These are phyloP conservation scores for Encephalitozoon cuniculi DNA, from an alignment of 371 early-diverging fungal genomes.

Conservation along the genomic window DNA sequence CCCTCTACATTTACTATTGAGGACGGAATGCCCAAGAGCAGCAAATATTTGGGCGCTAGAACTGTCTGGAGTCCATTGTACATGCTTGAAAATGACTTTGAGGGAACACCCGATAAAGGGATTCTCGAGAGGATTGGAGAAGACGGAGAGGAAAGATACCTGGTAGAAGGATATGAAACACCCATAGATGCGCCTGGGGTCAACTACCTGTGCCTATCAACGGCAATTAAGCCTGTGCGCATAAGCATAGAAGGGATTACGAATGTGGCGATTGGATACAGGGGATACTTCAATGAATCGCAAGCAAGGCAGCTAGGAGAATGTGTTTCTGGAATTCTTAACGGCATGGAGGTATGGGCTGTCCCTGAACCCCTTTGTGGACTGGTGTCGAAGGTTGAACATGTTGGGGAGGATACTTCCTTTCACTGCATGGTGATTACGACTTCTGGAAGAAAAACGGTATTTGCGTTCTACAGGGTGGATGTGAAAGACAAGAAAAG, in stretches of 20 bases:
- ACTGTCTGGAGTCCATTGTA: background rate
- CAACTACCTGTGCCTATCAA: background rate
- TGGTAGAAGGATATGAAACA: background rate
- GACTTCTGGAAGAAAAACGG: background rate
- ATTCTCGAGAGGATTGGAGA: background rate
- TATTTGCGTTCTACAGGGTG: background rate
- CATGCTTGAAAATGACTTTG: conserved; percentile 4
- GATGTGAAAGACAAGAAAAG: background rate
- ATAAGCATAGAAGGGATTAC: background rate
- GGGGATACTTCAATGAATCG: background rate
- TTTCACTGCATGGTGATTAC: background rate
- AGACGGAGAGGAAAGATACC: background rate
- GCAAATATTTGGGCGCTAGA: background rate
- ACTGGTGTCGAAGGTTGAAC: background rate
- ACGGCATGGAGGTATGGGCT: background rate
- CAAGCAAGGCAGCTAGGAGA: background rate
- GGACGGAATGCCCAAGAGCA: background rate
- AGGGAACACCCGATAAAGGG: background rate
- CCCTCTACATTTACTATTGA: background rate
- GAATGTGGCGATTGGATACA: background rate
- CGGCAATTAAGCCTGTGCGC: background rate
- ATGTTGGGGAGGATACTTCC: background rate
- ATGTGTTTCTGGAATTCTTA: background rate
- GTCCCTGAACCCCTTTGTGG: background rate
- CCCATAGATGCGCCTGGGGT: background rate